Evolutionary conservation across 83 land plant genomes (phyloP), one percentile per base, ranked within the genome.

Genomic region (Isoetes engelmannii): DNA sequence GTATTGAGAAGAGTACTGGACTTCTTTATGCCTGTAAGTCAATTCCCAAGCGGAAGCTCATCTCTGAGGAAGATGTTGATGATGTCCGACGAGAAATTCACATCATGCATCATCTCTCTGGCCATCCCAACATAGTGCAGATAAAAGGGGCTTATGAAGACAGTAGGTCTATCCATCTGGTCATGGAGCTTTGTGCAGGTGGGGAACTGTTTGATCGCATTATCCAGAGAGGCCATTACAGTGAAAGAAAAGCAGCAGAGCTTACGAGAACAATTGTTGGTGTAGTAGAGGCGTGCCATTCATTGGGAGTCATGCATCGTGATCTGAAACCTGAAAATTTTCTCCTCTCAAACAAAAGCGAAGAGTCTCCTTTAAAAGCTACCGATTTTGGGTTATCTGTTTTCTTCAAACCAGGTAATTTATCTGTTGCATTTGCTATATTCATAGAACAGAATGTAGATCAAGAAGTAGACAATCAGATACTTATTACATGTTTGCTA

Each of bases 271-370:
- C 74, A 8, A 82, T 87, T 54, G 90, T 87, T 5, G 77, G 84
- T 13, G 90, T 84, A 7, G 87, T 87, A 3, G 77, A 87, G 80
- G 81, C 83, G 4, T 87, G 90, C 53, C 89, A 86, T 57, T 86
- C 89, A 5, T 84, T 86, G 47, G 87, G 87, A 5, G 89, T 86
- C 10, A 86, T 86, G 84, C 89, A 85, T 75, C 69, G 89, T 43
- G 89, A 86, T 76, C 79, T 86, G 44, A 86, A 86, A 82, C 89
- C 89, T 15, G 90, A 87, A 77, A 87, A 87, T 54, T 87, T 87
- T 72, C 51, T 87, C 67, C 78, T 87, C 18, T 55, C 77, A 4
- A 51, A 74, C 57, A 72, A 76, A n/a, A 57, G 65, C 46, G 85
- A 83, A 69, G 85, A 83, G 4, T 51, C 85, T 4, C 72, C 68